A percentile compares a stretch with the other conserved stretches of the same genome.
Evolutionary conservation across 2,329 filamentous ascomycete genomes (phyloP).

Genomic region (Clonostachys chloroleuca): DNA sequence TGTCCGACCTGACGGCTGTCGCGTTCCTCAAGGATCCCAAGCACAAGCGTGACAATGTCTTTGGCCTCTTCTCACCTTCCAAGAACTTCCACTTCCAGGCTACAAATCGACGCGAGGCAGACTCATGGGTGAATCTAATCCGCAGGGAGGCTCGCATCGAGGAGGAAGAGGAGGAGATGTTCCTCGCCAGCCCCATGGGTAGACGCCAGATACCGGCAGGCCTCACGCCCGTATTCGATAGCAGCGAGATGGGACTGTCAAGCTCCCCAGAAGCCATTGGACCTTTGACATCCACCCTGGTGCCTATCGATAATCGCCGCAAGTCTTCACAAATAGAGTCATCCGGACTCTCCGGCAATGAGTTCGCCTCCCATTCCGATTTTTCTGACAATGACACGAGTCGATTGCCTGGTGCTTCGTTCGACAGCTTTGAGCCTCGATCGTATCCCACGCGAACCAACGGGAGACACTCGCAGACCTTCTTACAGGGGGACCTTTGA

Average conservation of each 20-base stretch:
- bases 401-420: slow-evolving; percentile 42
- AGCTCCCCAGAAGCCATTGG: slow-evolving; percentile 57
- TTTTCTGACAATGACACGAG: slow-evolving; percentile 67
- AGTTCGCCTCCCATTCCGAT: slow-evolving; percentile 78
- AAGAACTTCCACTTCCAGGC: slow-evolving; percentile 91
- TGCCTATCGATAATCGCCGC: slow-evolving; percentile 31
- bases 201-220: slow-evolving; percentile 35
- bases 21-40: slow-evolving; percentile 86
- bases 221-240: slow-evolving; percentile 11
- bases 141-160: slow-evolving; percentile 77
- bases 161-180: slow-evolving; percentile 82
- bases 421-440: slow-evolving; percentile 31
- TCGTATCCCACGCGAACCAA: slow-evolving; percentile 1
- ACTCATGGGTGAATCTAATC: slow-evolving; percentile 83
- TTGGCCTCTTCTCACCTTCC: slow-evolving; percentile 87
- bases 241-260: slow-evolving; percentile 39
- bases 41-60: slow-evolving; percentile 79
- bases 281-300: slow-evolving; percentile 9
- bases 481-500: slow-evolving; percentile 39
- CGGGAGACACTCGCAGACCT: slow-evolving; percentile 38
- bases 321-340: slow-evolving; percentile 61
- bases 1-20: slow-evolving; percentile 88
- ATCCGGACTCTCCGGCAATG: slow-evolving; percentile 58
- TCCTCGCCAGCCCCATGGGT: slow-evolving; percentile 62
- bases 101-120: slow-evolving; percentile 65